Evolutionary conservation across 2,329 filamentous ascomycete genomes (phyloP).

Genomic region (Arthroderma sp.): DNA sequence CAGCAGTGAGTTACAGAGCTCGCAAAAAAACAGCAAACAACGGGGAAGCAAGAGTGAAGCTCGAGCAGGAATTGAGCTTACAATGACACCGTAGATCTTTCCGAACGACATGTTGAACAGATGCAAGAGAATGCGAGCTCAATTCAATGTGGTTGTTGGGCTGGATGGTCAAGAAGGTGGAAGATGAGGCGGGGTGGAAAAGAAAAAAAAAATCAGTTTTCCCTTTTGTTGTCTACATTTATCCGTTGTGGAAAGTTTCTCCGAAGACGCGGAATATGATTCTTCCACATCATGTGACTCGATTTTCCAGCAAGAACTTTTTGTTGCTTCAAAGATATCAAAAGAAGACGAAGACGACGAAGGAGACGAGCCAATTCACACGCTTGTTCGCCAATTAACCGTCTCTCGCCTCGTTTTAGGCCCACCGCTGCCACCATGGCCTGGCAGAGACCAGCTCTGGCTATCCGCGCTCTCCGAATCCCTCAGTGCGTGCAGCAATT

Average conservation of each 20-base stretch:
- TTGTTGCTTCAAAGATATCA: background rate
- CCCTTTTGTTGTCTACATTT: background rate
- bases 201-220: constrained; percentile 12
- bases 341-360: background rate
- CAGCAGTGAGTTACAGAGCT: background rate
- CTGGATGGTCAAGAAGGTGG: background rate
- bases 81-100: constrained; percentile 84
- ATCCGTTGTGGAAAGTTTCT: background rate
- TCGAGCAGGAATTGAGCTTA: constrained; percentile 35
- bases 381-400: background rate
- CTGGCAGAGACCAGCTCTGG: constrained; percentile 27
- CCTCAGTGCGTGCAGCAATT: constrained; percentile 12
- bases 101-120: constrained; percentile 75
- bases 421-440: constrained; percentile 22
- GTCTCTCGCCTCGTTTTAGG: background rate
- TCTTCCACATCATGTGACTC: constrained; percentile 1
- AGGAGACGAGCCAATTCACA: background rate
- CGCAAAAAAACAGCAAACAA: background rate
- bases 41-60: background rate
- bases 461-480: constrained; percentile 27
- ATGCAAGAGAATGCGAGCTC: constrained; percentile 7
- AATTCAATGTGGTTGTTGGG: constrained; percentile 11
- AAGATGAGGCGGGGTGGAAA: constrained; percentile 13
- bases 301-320: background rate
- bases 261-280: background rate